phyloP scores from a whole-genome alignment of 371 early-diverging fungal species.

The Lichtheimia hyalospora region DNA sequence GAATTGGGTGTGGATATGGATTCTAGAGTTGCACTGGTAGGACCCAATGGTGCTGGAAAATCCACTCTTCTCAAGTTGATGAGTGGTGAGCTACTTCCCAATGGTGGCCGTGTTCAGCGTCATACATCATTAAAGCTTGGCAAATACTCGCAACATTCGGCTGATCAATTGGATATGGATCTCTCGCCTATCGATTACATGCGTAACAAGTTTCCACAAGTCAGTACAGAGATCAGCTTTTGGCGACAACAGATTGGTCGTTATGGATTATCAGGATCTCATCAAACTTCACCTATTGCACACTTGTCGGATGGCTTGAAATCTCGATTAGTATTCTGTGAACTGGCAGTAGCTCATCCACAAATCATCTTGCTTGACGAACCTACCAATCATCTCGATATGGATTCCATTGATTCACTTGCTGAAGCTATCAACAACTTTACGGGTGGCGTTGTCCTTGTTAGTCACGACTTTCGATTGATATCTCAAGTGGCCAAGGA shows the following conservation, averaged over 20 bases:
- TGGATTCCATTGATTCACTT: conserved; percentile 96
- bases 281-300: conserved; percentile 88
- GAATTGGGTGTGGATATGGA: conserved; percentile 96
- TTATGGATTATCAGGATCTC: conserved; percentile 91
- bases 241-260: conserved; percentile 92
- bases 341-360: conserved; percentile 87
- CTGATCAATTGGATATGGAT: conserved; percentile 89
- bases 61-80: conserved; percentile 93
- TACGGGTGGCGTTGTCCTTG: conserved; percentile 97
- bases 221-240: conserved; percentile 49
- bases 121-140: conserved; percentile 92
- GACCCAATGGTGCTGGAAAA: conserved; percentile 94
- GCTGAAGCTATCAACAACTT: conserved; percentile 95
- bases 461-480: conserved; percentile 99
- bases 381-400: conserved; percentile 94
- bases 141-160: conserved; percentile 97
- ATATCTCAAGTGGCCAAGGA: conserved; percentile 95
- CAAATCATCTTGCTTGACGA: conserved; percentile 98
- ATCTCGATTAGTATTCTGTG: conserved; percentile 94
- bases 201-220: conserved; percentile 76
- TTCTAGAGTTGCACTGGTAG: conserved; percentile 91
- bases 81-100: conserved; percentile 81
- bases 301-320: conserved; percentile 94
- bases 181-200: conserved; percentile 91
- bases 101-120: conserved; percentile 83